Conservation (phyloP, 179 eudicot species). For the Camellia oleifera region DNA sequence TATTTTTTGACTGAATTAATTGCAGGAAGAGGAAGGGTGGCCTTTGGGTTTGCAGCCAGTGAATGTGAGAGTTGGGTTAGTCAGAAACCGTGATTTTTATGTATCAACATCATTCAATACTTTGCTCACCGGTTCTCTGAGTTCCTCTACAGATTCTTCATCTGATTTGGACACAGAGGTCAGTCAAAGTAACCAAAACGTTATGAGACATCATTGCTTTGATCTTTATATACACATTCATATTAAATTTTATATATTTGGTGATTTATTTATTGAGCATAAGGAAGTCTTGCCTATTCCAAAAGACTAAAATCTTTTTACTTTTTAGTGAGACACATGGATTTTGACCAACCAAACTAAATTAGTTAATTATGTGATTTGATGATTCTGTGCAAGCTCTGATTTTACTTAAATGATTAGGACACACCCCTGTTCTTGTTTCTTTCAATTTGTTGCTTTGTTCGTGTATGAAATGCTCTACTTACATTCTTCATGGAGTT, state of each 20-base stretch:
- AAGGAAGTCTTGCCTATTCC: too few relatives aligned
- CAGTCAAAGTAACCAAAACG: conserved; percentile 12
- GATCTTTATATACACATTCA: too few relatives aligned
- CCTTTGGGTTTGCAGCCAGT: conserved; percentile 79
- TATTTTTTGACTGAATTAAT: conserved; percentile 22
- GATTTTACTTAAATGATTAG: background rate
- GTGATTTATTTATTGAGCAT: too few relatives aligned
- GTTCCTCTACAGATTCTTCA: conserved; percentile 56
- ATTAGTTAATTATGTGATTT: background rate
- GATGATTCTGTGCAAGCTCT: background rate
- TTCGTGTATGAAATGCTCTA: background rate
- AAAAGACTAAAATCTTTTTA: too few relatives aligned
- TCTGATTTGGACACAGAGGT: conserved; percentile 90
- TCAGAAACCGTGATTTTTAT: conserved; percentile 39
- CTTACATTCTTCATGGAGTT: too few relatives aligned
- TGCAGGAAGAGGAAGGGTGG: conserved; percentile 88
- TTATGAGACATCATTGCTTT: too few relatives aligned
- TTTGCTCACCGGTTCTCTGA: conserved; percentile 55
- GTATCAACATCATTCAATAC: conserved; percentile 74
- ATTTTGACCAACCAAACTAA: too few relatives aligned
- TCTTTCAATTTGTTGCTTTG: background rate
- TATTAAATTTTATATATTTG: too few relatives aligned
- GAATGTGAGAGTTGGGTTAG: conserved; percentile 61
- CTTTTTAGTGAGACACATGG: too few relatives aligned
- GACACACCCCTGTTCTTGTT: background rate